phyloP scores from a whole-genome alignment of 192 early-diverging fungal species.

The Funneliformis geosporum region DNA sequence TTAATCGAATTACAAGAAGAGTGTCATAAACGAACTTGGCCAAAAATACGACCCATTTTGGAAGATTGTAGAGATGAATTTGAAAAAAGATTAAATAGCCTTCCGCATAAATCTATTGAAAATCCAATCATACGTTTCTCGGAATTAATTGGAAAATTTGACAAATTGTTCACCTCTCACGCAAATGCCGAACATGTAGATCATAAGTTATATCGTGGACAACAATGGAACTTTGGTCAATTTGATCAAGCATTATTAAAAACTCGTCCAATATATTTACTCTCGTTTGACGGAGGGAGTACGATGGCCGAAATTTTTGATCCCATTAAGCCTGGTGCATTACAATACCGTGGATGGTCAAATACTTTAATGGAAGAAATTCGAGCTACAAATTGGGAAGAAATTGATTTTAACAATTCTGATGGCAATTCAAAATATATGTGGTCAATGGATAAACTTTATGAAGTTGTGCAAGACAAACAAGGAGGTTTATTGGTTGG shows the following conservation, averaged over 20 bases:
- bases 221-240: constrained; percentile 1
- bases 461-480: neutral
- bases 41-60: neutral
- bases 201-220: neutral
- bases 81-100: neutral
- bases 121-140: neutral
- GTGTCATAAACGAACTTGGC: neutral
- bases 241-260: neutral
- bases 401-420: neutral
- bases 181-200: neutral
- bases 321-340: neutral
- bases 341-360: neutral
- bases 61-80: neutral
- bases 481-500: neutral
- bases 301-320: neutral
- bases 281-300: neutral
- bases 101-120: neutral
- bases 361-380: neutral
- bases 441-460: neutral
- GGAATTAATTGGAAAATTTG: neutral
- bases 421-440: neutral
- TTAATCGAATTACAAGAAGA: neutral
- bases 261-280: neutral
- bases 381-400: neutral
- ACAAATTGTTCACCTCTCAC: neutral